phyloP scores from a whole-genome alignment of 331 rosid genomes.

The Pyrus hybrid region DNA sequence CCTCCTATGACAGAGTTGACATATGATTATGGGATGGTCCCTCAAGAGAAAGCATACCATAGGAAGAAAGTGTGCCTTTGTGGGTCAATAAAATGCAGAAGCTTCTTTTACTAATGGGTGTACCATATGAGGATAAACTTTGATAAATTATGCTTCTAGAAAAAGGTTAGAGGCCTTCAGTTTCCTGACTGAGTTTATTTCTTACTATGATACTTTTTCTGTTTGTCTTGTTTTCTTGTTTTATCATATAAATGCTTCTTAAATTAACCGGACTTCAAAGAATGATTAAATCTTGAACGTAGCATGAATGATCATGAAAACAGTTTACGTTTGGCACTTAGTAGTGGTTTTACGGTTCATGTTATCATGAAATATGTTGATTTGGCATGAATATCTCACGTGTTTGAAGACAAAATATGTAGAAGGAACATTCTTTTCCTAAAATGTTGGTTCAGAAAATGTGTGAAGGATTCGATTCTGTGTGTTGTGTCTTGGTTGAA shows the following conservation, averaged over 20 bases:
- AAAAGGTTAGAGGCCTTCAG: constrained; percentile 18
- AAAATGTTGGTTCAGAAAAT: not conserved
- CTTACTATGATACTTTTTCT: not conserved
- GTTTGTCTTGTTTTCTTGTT: not conserved
- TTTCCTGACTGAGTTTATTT: not conserved
- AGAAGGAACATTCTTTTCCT: not conserved
- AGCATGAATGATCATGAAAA: not conserved
- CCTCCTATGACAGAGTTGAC: constrained; percentile 91
- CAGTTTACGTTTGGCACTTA: not conserved
- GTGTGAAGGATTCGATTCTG: not conserved
- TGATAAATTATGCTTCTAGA: constrained; percentile 2
- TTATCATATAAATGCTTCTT: not conserved
- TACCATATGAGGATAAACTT: constrained; percentile 25
- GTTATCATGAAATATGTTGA: not conserved
- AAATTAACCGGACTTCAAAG: not conserved
- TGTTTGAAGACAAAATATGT: not conserved
- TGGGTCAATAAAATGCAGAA: constrained; percentile 65
- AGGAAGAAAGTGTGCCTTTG: constrained; percentile 79
- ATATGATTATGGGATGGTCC: constrained; percentile 69
- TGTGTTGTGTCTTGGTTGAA: not conserved
- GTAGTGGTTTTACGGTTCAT: not conserved
- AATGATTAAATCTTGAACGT: not conserved
- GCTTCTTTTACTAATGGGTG: constrained; percentile 40
- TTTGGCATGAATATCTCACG: not conserved
- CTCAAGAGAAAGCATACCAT: constrained; percentile 45